Evolutionary conservation across 306 rosid species (phyloP).

Genomic region (Prunus davidiana): DNA sequence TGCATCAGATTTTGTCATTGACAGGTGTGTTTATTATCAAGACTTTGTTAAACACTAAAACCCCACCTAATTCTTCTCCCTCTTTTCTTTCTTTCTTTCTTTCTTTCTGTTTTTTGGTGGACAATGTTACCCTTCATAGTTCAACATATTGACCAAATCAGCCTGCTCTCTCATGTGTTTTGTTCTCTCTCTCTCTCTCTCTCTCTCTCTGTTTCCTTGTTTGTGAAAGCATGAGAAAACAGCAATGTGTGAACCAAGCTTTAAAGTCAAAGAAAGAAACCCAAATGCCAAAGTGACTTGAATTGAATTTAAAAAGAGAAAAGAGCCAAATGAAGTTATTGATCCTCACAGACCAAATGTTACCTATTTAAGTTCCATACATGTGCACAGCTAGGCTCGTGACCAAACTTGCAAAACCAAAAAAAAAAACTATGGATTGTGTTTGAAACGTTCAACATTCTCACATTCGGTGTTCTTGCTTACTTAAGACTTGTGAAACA

Average conservation of each 20-base stretch:
- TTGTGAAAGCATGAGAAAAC: not conserved
- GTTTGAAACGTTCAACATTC: not conserved
- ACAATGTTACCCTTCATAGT: not conserved
- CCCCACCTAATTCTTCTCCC: not conserved
- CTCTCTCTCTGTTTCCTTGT: not conserved
- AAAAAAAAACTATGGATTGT: not conserved
- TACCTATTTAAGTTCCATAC: not conserved
- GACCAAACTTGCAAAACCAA: not conserved
- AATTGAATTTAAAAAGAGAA: not conserved
- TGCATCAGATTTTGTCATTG: not conserved
- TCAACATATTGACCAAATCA: not conserved
- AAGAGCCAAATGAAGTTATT: not conserved
- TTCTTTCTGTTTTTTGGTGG: not conserved
- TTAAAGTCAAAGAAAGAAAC: not conserved
- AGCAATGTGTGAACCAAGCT: not conserved
- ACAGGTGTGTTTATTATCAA: constrained; percentile 9
- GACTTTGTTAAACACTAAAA: not conserved
- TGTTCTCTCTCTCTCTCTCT: not conserved
- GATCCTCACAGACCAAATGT: not conserved
- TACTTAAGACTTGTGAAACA: not conserved
- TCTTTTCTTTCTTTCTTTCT: not conserved
- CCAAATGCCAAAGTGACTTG: not conserved
- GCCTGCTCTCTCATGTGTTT: no score
- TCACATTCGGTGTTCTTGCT: not conserved
- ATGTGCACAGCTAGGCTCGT: not conserved